These are phyloP conservation scores for Phallus indusiatus DNA, from an alignment of 768 basidiomycete genomes.

Conservation along the genomic window DNA sequence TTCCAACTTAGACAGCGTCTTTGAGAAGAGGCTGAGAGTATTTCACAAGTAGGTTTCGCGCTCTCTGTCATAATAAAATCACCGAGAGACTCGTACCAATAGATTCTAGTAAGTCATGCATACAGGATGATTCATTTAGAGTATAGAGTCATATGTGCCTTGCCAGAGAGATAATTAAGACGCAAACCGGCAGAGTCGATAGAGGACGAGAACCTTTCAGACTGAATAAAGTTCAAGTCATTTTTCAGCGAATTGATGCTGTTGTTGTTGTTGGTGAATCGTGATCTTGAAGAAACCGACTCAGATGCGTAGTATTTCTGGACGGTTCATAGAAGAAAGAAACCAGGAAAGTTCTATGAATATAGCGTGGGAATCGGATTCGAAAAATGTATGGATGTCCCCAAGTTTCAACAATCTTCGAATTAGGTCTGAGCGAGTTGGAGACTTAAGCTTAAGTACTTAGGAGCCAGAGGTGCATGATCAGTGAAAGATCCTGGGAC, in stretches of 20 bases:
- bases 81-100: neutral
- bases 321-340: neutral
- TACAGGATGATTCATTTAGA: neutral
- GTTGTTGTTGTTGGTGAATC: neutral
- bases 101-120: neutral
- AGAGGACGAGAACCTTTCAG: neutral
- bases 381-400: neutral
- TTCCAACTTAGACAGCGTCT: too few species aligned
- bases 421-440: neutral
- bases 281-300: neutral
- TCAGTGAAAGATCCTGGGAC: neutral
- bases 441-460: neutral
- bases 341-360: too few species aligned
- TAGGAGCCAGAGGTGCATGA: neutral
- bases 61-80: neutral
- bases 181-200: neutral
- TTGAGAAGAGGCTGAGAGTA: too few species aligned
- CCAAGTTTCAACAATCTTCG: neutral
- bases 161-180: neutral
- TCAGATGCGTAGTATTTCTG: neutral
- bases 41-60: too few species aligned
- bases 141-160: neutral
- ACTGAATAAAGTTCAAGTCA: neutral
- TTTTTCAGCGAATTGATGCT: neutral
- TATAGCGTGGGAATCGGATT: neutral